These are phyloP conservation scores for Lipomyces oligophaga DNA, from an alignment of 805 yeast species.

Conservation along the genomic window DNA sequence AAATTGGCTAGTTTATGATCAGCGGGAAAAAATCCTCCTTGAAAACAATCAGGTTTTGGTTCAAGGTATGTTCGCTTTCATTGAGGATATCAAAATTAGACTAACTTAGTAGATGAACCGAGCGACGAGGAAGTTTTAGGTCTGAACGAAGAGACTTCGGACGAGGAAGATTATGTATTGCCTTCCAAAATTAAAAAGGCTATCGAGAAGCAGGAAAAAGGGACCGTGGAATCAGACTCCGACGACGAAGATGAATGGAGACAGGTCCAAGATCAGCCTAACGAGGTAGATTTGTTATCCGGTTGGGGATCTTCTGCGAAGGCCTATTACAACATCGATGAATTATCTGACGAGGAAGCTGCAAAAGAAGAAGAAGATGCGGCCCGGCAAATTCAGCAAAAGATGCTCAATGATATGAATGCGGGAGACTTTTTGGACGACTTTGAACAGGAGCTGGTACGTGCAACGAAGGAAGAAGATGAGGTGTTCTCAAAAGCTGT, in stretches of 20 bases:
- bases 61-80: conserved; percentile 28
- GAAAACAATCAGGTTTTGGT: conserved; percentile 22
- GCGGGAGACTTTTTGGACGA: conserved; percentile 77
- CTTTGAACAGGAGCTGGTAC: conserved; percentile 68
- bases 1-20: conserved; percentile 31
- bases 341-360: conserved; percentile 66
- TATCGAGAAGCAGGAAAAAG: conserved; percentile 45
- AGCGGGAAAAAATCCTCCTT: conserved; percentile 35
- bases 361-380: conserved; percentile 79
- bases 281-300: conserved; percentile 33
- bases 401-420: conserved; percentile 68
- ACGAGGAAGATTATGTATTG: conserved; percentile 50
- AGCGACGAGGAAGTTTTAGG: conserved; percentile 58
- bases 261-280: conserved; percentile 35
- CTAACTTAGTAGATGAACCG: conserved; percentile 33
- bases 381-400: conserved; percentile 80
- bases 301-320: conserved; percentile 42
- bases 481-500: conserved; percentile 28
- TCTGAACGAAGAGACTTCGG: conserved; percentile 38
- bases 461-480: conserved; percentile 46
- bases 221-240: conserved; percentile 44
- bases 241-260: conserved; percentile 50
- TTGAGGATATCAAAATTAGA: neutral
- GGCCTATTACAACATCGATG: conserved; percentile 34
- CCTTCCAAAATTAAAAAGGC: conserved; percentile 41